These are phyloP conservation scores for Tilletia walkeri DNA, from an alignment of 1,284 basidiomycete species.

Conservation along the genomic window DNA sequence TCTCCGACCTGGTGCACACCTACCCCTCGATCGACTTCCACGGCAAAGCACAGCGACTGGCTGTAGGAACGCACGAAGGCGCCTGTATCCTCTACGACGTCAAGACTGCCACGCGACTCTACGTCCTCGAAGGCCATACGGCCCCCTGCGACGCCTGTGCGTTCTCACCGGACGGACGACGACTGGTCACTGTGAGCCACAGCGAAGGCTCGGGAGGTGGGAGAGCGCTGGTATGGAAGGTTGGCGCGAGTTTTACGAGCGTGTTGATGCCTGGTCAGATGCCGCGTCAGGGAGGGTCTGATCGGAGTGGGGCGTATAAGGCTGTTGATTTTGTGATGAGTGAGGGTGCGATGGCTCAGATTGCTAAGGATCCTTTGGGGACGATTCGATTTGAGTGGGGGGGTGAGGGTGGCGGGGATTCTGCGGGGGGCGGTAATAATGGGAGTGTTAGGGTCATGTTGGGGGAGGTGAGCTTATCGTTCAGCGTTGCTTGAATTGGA, in stretches of 20 bases:
- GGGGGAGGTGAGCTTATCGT: slow-evolving; percentile 8
- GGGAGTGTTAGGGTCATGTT: slow-evolving; percentile 4
- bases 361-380: slow-evolving; percentile 5
- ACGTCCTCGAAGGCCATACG: slow-evolving; percentile 83
- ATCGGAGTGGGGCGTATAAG: slow-evolving; percentile 58
- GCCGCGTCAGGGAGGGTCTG: slow-evolving; percentile 75
- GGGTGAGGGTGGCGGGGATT: background rate
- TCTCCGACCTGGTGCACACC: slow-evolving; percentile 70
- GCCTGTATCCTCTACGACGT: slow-evolving; percentile 84
- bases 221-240: slow-evolving; percentile 56
- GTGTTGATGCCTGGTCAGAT: slow-evolving; percentile 70
- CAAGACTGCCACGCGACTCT: slow-evolving; percentile 89
- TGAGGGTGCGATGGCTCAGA: slow-evolving; percentile 13
- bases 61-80: slow-evolving; percentile 90
- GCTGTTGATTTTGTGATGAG: slow-evolving; percentile 36
- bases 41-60: slow-evolving; percentile 76
- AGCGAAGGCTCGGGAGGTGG: slow-evolving; percentile 64
- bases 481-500: slow-evolving; percentile 6
- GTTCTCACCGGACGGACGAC: slow-evolving; percentile 87
- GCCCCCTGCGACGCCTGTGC: slow-evolving; percentile 30
- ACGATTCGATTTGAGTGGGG: slow-evolving; percentile 17
- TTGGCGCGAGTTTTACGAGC: slow-evolving; percentile 63
- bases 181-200: slow-evolving; percentile 81
- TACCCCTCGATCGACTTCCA: slow-evolving; percentile 93
- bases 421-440: no score